Evolutionary conservation across 2,329 filamentous ascomycete species (phyloP).

Genomic region (Epichloe festucae): DNA sequence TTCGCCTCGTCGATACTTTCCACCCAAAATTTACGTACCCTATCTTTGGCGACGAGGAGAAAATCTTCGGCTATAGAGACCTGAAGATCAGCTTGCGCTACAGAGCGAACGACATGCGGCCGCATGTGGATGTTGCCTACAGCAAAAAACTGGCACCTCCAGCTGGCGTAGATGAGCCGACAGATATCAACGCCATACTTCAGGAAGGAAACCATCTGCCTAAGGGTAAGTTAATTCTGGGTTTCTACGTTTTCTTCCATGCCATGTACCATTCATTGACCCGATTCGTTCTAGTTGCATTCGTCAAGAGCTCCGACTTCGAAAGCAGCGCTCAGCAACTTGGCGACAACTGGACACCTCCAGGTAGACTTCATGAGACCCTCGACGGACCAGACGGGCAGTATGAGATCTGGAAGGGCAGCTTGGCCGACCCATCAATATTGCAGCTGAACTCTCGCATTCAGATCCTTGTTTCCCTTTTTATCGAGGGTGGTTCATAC

Average conservation of each 20-base stretch:
- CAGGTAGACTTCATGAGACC: conserved; percentile 56
- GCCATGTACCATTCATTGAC: neutral
- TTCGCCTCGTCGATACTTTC: conserved; percentile 55
- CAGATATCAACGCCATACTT: conserved; percentile 54
- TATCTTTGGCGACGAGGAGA: conserved; percentile 87
- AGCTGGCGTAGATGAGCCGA: conserved; percentile 49
- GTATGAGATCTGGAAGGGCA: conserved; percentile 79
- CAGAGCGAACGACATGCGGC: conserved; percentile 60
- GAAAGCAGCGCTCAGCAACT: conserved; percentile 40
- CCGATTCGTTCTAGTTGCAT: conserved; percentile 41
- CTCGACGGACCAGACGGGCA: conserved; percentile 48
- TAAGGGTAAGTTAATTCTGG: conserved; percentile 31
- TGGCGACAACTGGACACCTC: conserved; percentile 48
- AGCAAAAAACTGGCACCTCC: conserved; percentile 60
- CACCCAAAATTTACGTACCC: conserved; percentile 80
- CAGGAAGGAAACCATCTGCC: conserved; percentile 55
- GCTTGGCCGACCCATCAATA: conserved; percentile 55
- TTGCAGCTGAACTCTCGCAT: conserved; percentile 63
- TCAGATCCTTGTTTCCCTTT: conserved; percentile 72
- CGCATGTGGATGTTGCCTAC: conserved; percentile 59
- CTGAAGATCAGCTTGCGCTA: conserved; percentile 62
- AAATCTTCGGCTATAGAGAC: conserved; percentile 79
- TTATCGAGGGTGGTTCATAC: conserved; percentile 83
- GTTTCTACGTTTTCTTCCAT: conserved; percentile 4
- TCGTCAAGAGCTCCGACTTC: conserved; percentile 49